These are phyloP conservation scores for Lepraria neglecta DNA, from an alignment of 495 filamentous ascomycete genomes.

Conservation along the genomic window DNA sequence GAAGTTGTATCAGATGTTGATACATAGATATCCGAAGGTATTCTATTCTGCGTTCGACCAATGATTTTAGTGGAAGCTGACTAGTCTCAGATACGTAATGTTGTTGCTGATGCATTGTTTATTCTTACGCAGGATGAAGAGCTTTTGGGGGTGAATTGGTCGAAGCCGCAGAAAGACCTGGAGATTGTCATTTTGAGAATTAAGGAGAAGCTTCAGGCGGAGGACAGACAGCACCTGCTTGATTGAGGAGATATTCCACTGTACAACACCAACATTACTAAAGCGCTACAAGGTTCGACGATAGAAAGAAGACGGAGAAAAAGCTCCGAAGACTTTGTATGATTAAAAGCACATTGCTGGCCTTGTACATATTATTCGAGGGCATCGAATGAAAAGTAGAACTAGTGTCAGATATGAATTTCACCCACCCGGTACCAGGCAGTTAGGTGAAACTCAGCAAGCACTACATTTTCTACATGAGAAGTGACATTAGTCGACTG, in stretches of 20 bases:
- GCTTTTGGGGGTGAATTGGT: constrained; percentile 27
- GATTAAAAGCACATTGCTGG: too few relatives aligned
- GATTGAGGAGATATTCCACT: not conserved
- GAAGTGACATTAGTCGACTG: too few relatives aligned
- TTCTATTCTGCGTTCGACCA: not conserved
- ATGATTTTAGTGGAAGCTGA: not conserved
- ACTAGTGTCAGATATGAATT: too few relatives aligned
- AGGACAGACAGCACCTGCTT: not conserved
- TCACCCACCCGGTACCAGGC: too few relatives aligned
- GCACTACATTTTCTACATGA: too few relatives aligned
- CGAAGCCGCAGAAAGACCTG: constrained; percentile 17
- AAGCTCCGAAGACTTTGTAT: not conserved
- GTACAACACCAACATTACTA: not conserved
- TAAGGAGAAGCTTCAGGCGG: not conserved
- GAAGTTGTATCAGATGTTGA: constrained; percentile 53
- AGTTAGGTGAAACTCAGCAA: too few relatives aligned
- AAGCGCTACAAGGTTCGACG: not conserved
- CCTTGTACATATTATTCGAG: too few relatives aligned
- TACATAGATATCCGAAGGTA: constrained; percentile 61
- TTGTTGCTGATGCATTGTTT: constrained; percentile 41
- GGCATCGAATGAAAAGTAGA: too few relatives aligned
- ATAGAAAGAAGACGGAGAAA: not conserved
- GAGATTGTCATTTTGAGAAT: not conserved
- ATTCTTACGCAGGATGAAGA: constrained; percentile 24
- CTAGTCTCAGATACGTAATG: constrained; percentile 29